Evolutionary conservation across 2,329 filamentous ascomycete genomes (phyloP), one percentile per base, ranked within the genome.

Genomic region (Aspergillus pseudoviridinutans): DNA sequence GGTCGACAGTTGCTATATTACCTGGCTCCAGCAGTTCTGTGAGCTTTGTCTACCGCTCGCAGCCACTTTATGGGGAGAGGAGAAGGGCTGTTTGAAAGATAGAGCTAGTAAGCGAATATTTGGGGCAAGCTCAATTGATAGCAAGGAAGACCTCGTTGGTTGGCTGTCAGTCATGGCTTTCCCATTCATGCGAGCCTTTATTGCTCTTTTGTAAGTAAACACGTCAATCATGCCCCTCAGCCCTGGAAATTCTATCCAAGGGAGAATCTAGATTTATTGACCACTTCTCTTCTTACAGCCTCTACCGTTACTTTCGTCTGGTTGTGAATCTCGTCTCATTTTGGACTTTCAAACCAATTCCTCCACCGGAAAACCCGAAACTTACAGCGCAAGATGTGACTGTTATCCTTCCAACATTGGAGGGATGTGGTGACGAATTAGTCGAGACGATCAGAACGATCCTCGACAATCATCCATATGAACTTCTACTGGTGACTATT

Each of bases 331-430:
- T 90, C 68, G 79, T 90, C 67, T 91, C 90, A 67, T 92, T 95
- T 73, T 94, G 91, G 89, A 81, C 81, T 10, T 96, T 96, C 79
- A 89, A 87, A 74, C 92, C 92, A 27, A 90, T 92, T 61, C 89
- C 89, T 46, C 88, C 93, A 55, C 89, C 91, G 44, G 84, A 86
- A 58, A 89, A 91, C 61, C 91, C 93, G n/a, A 87, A 82, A 49
- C 87, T 92, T 71, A 91, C 87, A 28, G 84, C 87, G 35, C 79
- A 90, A 65, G 91, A 97, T 83, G 92, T 96, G 68, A 96, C 93
- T 5, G 91, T 97, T 62, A 90, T 97, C 66, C 90, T 97, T 60
- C 93, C 93, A 7, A 95, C 92, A 10, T 92, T 97, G 63, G 91
- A 95, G 70, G 91, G 92, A 59, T 87, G 86, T 61, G 91, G 93